Evolutionary conservation across 305 asterid species (phyloP).

Genomic region (Solanum aculeatissimum): DNA sequence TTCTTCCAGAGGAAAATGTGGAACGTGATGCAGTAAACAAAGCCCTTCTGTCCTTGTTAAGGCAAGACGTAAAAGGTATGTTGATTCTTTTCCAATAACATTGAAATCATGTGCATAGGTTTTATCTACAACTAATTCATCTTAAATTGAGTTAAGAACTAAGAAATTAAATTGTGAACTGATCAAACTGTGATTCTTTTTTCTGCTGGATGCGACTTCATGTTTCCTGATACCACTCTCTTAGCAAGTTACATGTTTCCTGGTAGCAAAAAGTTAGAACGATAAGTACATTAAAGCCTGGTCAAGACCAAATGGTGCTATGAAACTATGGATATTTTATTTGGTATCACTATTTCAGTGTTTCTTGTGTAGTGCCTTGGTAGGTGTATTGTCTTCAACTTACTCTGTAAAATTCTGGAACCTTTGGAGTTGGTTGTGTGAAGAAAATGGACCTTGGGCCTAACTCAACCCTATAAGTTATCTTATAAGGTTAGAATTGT

Average conservation of each 20-base stretch:
- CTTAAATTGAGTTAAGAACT: not conserved
- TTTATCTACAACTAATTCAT: not conserved
- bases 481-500: not conserved
- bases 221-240: not conserved
- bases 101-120: not conserved
- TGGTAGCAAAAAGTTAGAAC: not conserved
- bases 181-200: not conserved
- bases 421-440: not conserved
- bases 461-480: not conserved
- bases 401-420: not conserved
- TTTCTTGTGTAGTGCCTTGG: not conserved
- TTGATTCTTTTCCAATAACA: not conserved
- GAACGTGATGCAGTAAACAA: slow-evolving; percentile 97
- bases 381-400: not conserved
- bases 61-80: slow-evolving; percentile 90
- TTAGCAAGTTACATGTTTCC: not conserved
- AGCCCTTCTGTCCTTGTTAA: slow-evolving; percentile 79
- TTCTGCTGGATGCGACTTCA: not conserved
- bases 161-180: not conserved
- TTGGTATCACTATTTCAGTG: not conserved
- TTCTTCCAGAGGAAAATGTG: slow-evolving; percentile 69
- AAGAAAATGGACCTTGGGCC: not conserved
- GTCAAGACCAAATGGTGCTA: not conserved
- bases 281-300: not conserved
- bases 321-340: not conserved